Conservation (phyloP, 257 asterid genomes). For the Oldenlandia corymbosa region DNA sequence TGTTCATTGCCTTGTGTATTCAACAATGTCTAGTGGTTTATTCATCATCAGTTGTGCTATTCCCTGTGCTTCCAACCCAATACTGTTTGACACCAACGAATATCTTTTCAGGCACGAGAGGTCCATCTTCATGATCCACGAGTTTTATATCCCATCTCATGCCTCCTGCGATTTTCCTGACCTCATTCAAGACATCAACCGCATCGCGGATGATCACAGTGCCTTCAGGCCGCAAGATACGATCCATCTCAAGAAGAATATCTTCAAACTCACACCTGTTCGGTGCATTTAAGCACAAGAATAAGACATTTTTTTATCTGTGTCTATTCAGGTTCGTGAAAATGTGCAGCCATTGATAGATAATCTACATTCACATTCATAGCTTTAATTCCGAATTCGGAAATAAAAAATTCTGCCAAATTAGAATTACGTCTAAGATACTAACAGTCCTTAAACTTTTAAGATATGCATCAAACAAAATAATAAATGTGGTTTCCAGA, state of each 20-base stretch:
- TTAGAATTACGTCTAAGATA: not conserved
- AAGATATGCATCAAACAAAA: conserved; percentile 5
- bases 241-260: conserved; percentile 85
- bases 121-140: conserved; percentile 89
- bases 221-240: conserved; percentile 85
- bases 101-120: conserved; percentile 80
- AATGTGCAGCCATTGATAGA: too few species aligned
- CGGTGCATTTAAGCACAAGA: not conserved
- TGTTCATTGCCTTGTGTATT: conserved; percentile 1
- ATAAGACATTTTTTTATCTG: too few species aligned
- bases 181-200: conserved; percentile 69
- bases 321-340: too few species aligned
- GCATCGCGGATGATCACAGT: conserved; percentile 62
- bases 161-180: conserved; percentile 55
- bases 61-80: conserved; percentile 44
- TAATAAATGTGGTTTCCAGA: not conserved
- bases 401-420: not conserved
- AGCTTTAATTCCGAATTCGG: not conserved
- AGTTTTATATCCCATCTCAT: conserved; percentile 79
- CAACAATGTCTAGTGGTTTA: conserved; percentile 15
- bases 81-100: conserved; percentile 66
- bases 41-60: conserved; percentile 34
- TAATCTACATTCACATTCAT: not conserved
- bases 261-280: conserved; percentile 80
- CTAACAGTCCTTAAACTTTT: not conserved